Evolutionary conservation across 2,329 filamentous ascomycete species (phyloP), one percentile per base, ranked within the genome.

Genomic region (Hymenoscyphus albidus): DNA sequence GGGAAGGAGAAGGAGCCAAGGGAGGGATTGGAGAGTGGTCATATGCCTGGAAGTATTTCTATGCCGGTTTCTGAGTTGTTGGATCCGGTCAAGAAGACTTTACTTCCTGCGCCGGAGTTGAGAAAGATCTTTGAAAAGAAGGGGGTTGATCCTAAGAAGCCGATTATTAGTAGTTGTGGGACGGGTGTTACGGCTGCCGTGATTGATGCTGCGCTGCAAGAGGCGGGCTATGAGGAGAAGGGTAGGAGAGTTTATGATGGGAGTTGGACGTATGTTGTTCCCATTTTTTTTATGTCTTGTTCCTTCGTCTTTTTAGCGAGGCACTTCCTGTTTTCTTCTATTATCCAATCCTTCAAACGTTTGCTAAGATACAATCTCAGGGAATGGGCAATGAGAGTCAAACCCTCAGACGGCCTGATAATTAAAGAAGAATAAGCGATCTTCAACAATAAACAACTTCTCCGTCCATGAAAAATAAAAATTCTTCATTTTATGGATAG

Each of bases 171-270:
- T 59, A 94, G 86, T 72, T 99, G 95, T 73, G 95, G 95, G 13
- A 97, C 93, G 6, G 95, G 95, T 40, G 94, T 99, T 61, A 98
- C 93, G 12, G 95, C 95, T 7, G 92, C 91, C 18, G 86, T 97
- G 55, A 86, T 99, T 54, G 95, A 99, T 75, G 89, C 93, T 44
- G 95, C 93, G 1, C 79, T 99, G 62, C 86, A 86, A 38, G 88
- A 92, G 76, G 92, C 93, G 27, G 88, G 88, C 1, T 93, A 87
- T 74, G 91, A 90, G 1, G 80, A 85, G 3, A 78, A 84, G 0
- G 83, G 88, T 66, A 85, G 91, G 70, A 88, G 85, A 74, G 82
- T 99, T 27, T 99, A 99, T 74, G 95, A 99, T 76, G 95, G 95
- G 58, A 97, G 93, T 77, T 99, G 95, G 95, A 98, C 95, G 85